Percentiles rank a stretch among this genome's conserved stretches.
Evolutionary conservation across 495 filamentous ascomycete species (phyloP).

Genomic region (Lasiosphaeris hirsuta): DNA sequence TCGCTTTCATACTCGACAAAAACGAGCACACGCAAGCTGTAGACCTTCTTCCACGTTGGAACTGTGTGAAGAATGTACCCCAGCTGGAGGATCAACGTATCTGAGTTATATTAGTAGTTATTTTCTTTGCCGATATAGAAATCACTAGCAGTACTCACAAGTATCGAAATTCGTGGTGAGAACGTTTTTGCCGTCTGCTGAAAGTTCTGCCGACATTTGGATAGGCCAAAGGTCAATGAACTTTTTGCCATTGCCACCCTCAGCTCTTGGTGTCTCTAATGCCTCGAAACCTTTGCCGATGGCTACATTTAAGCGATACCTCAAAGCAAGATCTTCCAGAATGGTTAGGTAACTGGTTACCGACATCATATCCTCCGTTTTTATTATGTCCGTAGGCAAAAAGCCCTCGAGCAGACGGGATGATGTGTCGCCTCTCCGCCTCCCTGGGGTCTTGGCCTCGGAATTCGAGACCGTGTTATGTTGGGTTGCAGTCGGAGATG

Average conservation of each 20-base stretch:
- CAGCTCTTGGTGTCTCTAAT: constrained; percentile 62
- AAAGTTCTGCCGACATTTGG: constrained; percentile 75
- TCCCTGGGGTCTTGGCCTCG: constrained; percentile 22
- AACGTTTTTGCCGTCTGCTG: constrained; percentile 62
- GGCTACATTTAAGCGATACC: constrained; percentile 80
- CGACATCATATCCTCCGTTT: constrained; percentile 59
- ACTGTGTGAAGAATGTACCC: constrained; percentile 83
- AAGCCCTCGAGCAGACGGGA: constrained; percentile 44
- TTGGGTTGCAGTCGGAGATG: constrained; percentile 21
- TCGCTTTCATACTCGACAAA: constrained; percentile 90
- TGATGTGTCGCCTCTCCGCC: constrained; percentile 43
- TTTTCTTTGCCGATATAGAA: too few species aligned
- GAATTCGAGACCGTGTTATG: constrained; percentile 13
- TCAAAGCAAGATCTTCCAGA: constrained; percentile 74
- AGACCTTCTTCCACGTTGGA: constrained; percentile 75
- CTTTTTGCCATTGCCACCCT: constrained; percentile 60
- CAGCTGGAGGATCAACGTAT: constrained; percentile 82
- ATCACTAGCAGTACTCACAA: constrained; percentile 39
- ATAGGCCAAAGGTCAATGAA: constrained; percentile 91
- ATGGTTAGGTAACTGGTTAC: constrained; percentile 74
- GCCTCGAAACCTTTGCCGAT: constrained; percentile 78
- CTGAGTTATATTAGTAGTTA: constrained; percentile 27
- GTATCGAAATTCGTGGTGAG: constrained; percentile 90
- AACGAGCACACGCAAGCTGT: constrained; percentile 70
- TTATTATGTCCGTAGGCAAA: constrained; percentile 60